Evolutionary conservation across 805 yeast genomes (phyloP), one percentile per base, ranked within the genome.

Genomic region (Metschnikowia orientalis): DNA sequence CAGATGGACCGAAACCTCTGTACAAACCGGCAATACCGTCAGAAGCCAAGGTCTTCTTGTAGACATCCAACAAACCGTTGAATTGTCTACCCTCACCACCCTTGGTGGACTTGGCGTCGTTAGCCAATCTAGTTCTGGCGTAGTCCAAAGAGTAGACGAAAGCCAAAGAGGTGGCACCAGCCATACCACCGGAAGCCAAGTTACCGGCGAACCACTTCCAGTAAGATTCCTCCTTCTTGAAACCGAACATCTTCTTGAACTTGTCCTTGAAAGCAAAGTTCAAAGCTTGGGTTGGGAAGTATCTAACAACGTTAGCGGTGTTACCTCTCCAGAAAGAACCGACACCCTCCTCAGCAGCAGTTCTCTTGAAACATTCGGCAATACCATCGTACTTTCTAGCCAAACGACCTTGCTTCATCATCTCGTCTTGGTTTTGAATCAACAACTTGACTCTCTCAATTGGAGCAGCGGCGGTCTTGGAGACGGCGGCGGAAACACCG

Each of bases 1-100:
- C 96, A 57, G 96, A 88, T 66, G 96, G 96, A 69, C 89, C 86
- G 88, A 88, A 88, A 77, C 97, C 97, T 81, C 97, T 85, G 88
- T 88, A 88, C 67, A 88, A 78, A 83, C 97, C 97, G 55, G 95
- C 95, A 70, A 88, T 62, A 84, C 97, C 97, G 67, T 89, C 97
- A 55, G 95, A 61, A 61, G 89, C 89, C 61, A 88, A 70, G 57
- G 97, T 88, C 82, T 88, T 85, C 77, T 76, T 85, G 87, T 88
- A 88, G 58, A 88, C 97, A 71, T 88, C 97, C 59, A 88, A 61
- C 70, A 88, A 77, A 79, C 97, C 97, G 75, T 85, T 88, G 86
- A 87, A 88, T 75, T 88, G 87, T 76, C 97, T 84, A 63, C 79
- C 88, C 75, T 95, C 95, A 48, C 61, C 68, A 69, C 85, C 90